Evolutionary conservation across 306 rosid genomes (phyloP).

Genomic region (Cucurbita maxima): DNA sequence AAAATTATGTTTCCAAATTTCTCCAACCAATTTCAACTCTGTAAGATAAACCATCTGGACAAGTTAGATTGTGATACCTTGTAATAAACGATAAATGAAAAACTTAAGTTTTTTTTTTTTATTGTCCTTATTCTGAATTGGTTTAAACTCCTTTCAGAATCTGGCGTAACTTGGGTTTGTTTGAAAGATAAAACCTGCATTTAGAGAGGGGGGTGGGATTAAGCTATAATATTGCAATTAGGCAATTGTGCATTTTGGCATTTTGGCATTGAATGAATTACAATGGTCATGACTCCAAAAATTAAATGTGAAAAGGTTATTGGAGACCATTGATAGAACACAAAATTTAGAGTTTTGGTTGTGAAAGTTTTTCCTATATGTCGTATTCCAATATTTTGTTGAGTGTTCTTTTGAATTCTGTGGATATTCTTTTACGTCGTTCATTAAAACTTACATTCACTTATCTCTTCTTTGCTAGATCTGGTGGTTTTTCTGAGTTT

Average conservation of each 20-base stretch:
- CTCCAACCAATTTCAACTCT: too few species aligned
- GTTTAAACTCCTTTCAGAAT: too few species aligned
- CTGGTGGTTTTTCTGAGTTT: slow-evolving; percentile 46
- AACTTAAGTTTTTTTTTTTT: too few species aligned
- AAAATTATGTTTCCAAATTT: too few species aligned
- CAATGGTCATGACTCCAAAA: neutral
- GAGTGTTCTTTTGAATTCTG: neutral
- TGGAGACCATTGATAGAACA: neutral
- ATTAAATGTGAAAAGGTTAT: neutral
- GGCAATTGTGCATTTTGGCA: neutral
- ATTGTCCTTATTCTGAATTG: too few species aligned
- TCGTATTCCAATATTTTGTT: neutral
- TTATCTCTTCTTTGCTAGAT: slow-evolving; percentile 31
- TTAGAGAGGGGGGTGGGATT: too few species aligned
- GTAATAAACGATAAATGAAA: too few species aligned
- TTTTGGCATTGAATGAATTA: neutral
- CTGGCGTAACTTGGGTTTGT: too few species aligned
- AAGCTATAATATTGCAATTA: neutral
- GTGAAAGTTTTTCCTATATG: neutral
- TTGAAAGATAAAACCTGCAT: too few species aligned
- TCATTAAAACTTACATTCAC: neutral
- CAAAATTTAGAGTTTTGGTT: neutral
- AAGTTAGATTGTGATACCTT: too few species aligned
- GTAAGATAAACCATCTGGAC: too few species aligned
- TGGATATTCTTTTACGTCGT: neutral